Evolutionary conservation across 2,329 filamentous ascomycete genomes (phyloP), one percentile per base, ranked within the genome.

Genomic region (Xylariaceae sp.): DNA sequence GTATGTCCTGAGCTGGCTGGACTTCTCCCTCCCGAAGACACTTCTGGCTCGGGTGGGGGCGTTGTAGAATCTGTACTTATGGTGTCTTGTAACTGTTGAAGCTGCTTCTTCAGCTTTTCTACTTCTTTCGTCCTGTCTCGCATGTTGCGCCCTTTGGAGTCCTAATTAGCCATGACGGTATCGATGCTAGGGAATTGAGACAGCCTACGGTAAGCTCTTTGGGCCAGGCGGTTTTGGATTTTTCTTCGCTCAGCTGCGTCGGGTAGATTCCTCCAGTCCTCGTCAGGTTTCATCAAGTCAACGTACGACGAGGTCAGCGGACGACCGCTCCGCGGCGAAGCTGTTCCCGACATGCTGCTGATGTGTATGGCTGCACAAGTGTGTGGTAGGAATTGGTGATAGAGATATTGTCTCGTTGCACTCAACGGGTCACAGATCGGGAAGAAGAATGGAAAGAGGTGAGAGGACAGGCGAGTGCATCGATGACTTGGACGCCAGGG

Each of bases 201-300:
- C n/a, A 31, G 63, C 66, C 57, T 51, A 69, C 66, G 59, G 54
- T 69, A 69, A 45, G 66, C 66, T 50, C 66, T 54, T 50, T 69
- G 66, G 34, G 66, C 66, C 31, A 69, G 64, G 11, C 66, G 64
- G 47, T 69, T 69, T 48, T 69, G 66, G n/a, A 69, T 68, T 56
- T 67, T 68, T 45, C 66, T 63, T 19, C 66, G 50, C 55, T 69
- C 66, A 13, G 65, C 63, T 28, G 66, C 64, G 52, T 68, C 64
- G 19, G 66, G 63, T 16, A 68, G 61, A 45, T 65, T 66, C 47
- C 66, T 65, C 66, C 66, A 69, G 45, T 69, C 66, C 55, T 69
- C 66, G 28, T 68, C 66, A 5, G 66, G 66, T 57, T 66, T 67
- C 66, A 69, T 67, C 17, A 69, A 50, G 48, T 69, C 66, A 40